Percentiles rank a stretch among this genome's conserved stretches.
These are phyloP conservation scores for Pulveroboletus sp. DNA, from an alignment of 768 basidiomycete species.

Conservation along the genomic window DNA sequence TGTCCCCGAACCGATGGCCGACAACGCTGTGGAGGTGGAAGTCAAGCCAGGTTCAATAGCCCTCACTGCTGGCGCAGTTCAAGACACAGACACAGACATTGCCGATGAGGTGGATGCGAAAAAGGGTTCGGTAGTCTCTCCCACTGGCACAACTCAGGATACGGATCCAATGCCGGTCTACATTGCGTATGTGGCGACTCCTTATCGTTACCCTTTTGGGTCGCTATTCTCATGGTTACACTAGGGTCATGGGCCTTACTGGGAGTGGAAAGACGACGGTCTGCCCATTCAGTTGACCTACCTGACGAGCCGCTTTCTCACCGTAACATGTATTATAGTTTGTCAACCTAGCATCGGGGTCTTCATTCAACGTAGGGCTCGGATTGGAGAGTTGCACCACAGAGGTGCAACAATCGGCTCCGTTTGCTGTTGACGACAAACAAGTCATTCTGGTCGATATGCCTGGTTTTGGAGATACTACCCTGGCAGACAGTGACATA, in stretches of 20 bases:
- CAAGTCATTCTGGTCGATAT: slow-evolving; percentile 54
- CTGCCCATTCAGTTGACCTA: not conserved
- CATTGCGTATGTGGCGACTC: slow-evolving; percentile 23
- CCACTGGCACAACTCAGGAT: not conserved
- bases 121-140: not conserved
- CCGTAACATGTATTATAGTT: slow-evolving; percentile 24
- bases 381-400: slow-evolving; percentile 35
- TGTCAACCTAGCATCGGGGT: slow-evolving; percentile 33
- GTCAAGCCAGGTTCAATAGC: too few relatives aligned
- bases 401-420: slow-evolving; percentile 28
- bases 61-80: too few relatives aligned
- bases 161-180: slow-evolving; percentile 18
- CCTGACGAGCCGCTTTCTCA: not conserved
- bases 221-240: slow-evolving; percentile 5
- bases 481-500: slow-evolving; percentile 45
- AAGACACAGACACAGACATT: too few relatives aligned
- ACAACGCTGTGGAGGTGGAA: too few relatives aligned
- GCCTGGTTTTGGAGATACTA: slow-evolving; percentile 60
- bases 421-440: slow-evolving; percentile 27
- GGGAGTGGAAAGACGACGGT: slow-evolving; percentile 34
- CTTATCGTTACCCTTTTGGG: not conserved
- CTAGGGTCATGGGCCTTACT: slow-evolving; percentile 28
- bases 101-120: too few relatives aligned
- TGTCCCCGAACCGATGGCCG: too few relatives aligned
- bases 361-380: slow-evolving; percentile 27